A percentile compares a stretch with the other conserved stretches of the same genome.
Evolutionary conservation across 2,329 filamentous ascomycete genomes (phyloP).

Genomic region (Capronia coronata): DNA sequence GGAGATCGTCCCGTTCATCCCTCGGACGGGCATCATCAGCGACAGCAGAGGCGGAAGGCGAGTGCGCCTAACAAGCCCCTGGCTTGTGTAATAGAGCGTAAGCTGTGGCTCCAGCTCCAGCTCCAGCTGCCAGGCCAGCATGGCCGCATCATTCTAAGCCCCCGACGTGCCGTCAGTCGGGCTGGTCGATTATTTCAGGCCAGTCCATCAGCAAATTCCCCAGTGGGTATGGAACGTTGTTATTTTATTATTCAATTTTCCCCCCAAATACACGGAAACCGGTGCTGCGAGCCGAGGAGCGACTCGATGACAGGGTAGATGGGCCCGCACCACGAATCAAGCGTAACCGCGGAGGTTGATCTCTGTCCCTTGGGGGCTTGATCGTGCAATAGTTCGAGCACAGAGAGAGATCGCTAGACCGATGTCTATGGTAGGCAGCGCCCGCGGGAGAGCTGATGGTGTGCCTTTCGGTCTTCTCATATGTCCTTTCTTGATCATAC

Average conservation of each 20-base stretch:
- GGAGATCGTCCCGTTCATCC: constrained; percentile 3
- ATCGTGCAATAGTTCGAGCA: not conserved
- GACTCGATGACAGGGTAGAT: not conserved
- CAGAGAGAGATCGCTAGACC: too few species aligned
- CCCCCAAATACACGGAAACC: not conserved
- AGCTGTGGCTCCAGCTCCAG: not conserved
- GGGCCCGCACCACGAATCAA: not conserved
- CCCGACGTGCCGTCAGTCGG: not conserved
- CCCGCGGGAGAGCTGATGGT: not conserved
- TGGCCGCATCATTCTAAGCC: too few species aligned
- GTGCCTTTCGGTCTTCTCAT: not conserved
- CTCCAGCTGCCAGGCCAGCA: too few species aligned
- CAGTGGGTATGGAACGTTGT: not conserved
- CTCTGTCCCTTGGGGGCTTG: not conserved
- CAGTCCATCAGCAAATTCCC: not conserved
- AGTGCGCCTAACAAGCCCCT: not conserved
- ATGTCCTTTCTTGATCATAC: not conserved
- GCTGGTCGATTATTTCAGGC: not conserved
- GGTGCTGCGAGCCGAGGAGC: not conserved
- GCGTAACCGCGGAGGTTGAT: not conserved
- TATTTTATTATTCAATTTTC: not conserved
- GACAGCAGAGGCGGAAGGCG: not conserved
- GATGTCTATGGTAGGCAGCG: too few species aligned
- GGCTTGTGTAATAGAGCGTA: not conserved
- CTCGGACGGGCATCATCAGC: constrained; percentile 8